Evolutionary conservation across 1,284 basidiomycete species (phyloP), one percentile per base, ranked within the genome.

Genomic region (Papiliotrema laurentii): DNA sequence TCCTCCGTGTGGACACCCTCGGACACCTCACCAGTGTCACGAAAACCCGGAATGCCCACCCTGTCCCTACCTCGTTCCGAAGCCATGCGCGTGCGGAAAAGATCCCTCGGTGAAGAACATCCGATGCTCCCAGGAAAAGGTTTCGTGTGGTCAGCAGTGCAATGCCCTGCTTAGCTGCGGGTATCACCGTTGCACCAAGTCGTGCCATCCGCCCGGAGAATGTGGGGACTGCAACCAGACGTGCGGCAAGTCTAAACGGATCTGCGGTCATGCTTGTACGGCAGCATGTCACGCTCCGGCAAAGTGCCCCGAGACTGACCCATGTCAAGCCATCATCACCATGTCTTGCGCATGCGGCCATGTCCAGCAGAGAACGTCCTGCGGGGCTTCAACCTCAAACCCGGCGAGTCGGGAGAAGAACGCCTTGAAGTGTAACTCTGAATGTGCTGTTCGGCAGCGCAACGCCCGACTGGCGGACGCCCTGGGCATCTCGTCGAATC

Each of bases 401-500:
- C 77, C 80, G 3, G 69, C 73, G 1, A 69, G 1, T 27, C 68
- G 76, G 50, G 67, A 71, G 25, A 48, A 61, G n/a, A 75, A 75
- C 34, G 68, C 72, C 30, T 77, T 85, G 16, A 86, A 86, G 56
- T 96, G 90, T 61, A 83, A 82, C 30, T 83, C 81, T 43, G 88
- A 92, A 49, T 94, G 91, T 61, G 76, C 76, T 21, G 77, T 89
- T 27, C 86, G 85, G 40, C 87, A 91, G 68, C 81, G 92, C 9
- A 94, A 93, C 60, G 86, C 85, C 0, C 76, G 83, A 27, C 74
- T 97, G 7, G 91, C 92, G 1, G 88, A 91, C 38, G 92, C 91
- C 0, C 73, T 97, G 5, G 89, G 89, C 0, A 91, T 96, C 63
- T 21, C 40, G 7, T 21, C 14, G 27, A 30, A n/a, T 21, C 72